These are phyloP conservation scores for Candida pseudoviswanathii DNA, from an alignment of 1,139 yeast species.

Conservation along the genomic window DNA sequence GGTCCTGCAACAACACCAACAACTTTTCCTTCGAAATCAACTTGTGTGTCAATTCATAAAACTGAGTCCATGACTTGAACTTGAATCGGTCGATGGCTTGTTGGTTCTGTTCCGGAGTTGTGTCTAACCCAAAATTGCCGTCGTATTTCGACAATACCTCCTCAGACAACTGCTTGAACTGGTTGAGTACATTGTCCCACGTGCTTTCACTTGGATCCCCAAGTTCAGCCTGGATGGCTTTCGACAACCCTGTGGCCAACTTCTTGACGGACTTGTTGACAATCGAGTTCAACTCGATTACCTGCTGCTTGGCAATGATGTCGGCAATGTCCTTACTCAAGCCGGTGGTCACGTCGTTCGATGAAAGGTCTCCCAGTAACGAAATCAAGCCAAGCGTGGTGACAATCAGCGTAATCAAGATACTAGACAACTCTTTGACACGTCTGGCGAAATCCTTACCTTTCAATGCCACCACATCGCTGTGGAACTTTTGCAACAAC, in stretches of 20 bases:
- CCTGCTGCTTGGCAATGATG: constrained; percentile 40
- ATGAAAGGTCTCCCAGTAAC: constrained; percentile 25
- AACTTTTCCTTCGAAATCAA: constrained; percentile 60
- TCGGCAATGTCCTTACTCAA: constrained; percentile 26
- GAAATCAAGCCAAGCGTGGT: constrained; percentile 23
- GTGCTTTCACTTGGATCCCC: constrained; percentile 48
- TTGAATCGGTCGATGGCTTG: constrained; percentile 46
- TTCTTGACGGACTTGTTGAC: constrained; percentile 41
- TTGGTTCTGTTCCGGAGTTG: constrained; percentile 43
- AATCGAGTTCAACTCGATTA: constrained; percentile 45
- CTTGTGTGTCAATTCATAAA: constrained; percentile 61
- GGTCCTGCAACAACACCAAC: constrained; percentile 58
- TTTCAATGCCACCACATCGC: constrained; percentile 20
- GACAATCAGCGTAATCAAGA: constrained; percentile 17
- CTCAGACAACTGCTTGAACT: constrained; percentile 46
- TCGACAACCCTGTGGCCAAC: constrained; percentile 40
- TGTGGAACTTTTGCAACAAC: constrained; percentile 21
- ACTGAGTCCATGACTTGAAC: constrained; percentile 63
- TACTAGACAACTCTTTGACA: constrained; percentile 17
- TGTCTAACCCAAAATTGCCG: constrained; percentile 63
- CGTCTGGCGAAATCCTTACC: constrained; percentile 25
- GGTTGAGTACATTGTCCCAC: constrained; percentile 62
- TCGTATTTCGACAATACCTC: constrained; percentile 23
- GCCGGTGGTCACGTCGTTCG: constrained; percentile 15
- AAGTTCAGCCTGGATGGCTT: constrained; percentile 40